These are phyloP conservation scores for Aristolochia californica DNA, from an alignment of 164 flowering plant species.

Conservation along the genomic window DNA sequence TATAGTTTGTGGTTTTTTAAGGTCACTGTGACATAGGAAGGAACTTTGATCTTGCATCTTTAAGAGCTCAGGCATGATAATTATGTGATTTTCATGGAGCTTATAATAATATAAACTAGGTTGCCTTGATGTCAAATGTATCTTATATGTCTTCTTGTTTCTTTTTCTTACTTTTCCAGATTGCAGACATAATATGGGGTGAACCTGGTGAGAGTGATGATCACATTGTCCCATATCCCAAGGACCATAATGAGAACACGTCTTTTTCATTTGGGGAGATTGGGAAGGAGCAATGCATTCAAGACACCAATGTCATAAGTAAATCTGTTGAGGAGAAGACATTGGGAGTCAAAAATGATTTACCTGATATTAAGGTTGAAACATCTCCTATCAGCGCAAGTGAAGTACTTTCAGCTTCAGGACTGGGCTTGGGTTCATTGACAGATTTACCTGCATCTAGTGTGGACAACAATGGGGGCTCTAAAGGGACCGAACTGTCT, in stretches of 20 bases:
- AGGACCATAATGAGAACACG: conserved; percentile 10
- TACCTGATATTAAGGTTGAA: conserved; percentile 9
- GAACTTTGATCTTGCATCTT: too few species aligned
- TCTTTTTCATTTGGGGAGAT: conserved; percentile 16
- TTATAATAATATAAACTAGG: too few species aligned
- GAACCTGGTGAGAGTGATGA: conserved; percentile 51
- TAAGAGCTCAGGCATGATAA: too few species aligned
- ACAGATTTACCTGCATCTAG: conserved; percentile 17
- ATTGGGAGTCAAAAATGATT: conserved; percentile 15
- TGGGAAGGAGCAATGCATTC: conserved; percentile 34
- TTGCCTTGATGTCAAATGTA: too few species aligned
- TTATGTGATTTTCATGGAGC: too few species aligned
- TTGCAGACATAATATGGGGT: conserved; percentile 65
- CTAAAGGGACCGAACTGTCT: conserved; percentile 24
- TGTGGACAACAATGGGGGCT: conserved; percentile 18
- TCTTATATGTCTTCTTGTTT: too few species aligned
- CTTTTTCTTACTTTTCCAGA: conserved; percentile 23
- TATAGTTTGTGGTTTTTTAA: too few species aligned
- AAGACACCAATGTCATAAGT: conserved; percentile 13
- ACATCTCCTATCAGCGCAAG: conserved; percentile 4
- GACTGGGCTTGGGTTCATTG: conserved; percentile 43
- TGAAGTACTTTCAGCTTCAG: conserved; percentile 19
- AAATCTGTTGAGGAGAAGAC: conserved; percentile 11
- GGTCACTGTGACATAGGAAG: too few species aligned
- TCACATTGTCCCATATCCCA: conserved; percentile 68